These are phyloP conservation scores for Flaveria robusta DNA, from an alignment of 129 eudicot species.

Conservation along the genomic window DNA sequence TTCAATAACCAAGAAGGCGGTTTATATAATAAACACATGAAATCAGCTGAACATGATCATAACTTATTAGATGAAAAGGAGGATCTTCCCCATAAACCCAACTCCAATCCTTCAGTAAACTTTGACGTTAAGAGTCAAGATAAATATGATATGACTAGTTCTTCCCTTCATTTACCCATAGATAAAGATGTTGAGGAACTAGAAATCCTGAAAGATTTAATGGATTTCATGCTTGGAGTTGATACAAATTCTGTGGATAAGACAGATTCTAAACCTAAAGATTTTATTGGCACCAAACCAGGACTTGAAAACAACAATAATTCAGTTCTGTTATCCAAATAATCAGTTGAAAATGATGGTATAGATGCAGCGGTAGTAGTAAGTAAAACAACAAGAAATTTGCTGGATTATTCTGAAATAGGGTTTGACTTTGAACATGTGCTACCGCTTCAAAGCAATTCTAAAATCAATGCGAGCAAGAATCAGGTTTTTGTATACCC, in stretches of 20 bases:
- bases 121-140: no score
- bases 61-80: slow-evolving; percentile 13
- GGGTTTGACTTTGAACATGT: slow-evolving; percentile 27
- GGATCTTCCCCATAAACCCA: slow-evolving; percentile 18
- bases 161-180: slow-evolving; percentile 7
- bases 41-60: slow-evolving; percentile 26
- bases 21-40: slow-evolving; percentile 11
- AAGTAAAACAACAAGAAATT: slow-evolving; percentile 20
- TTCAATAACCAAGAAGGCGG: slow-evolving; percentile 30
- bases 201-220: slow-evolving; percentile 44
- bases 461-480: slow-evolving; percentile 32
- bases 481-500: slow-evolving; percentile 35
- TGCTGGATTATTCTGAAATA: slow-evolving; percentile 42
- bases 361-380: slow-evolving; percentile 19
- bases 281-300: not conserved
- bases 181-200: slow-evolving; percentile 64
- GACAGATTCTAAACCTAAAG: not conserved
- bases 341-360: slow-evolving; percentile 14
- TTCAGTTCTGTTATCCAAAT: not conserved
- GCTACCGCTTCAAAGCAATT: slow-evolving; percentile 24
- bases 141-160: no score
- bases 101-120: not conserved
- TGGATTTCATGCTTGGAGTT: slow-evolving; percentile 12
- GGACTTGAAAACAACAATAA: slow-evolving; percentile 8
- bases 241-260: not conserved